Conservation (phyloP, 306 rosid species). For the Carpinus fangiana region DNA sequence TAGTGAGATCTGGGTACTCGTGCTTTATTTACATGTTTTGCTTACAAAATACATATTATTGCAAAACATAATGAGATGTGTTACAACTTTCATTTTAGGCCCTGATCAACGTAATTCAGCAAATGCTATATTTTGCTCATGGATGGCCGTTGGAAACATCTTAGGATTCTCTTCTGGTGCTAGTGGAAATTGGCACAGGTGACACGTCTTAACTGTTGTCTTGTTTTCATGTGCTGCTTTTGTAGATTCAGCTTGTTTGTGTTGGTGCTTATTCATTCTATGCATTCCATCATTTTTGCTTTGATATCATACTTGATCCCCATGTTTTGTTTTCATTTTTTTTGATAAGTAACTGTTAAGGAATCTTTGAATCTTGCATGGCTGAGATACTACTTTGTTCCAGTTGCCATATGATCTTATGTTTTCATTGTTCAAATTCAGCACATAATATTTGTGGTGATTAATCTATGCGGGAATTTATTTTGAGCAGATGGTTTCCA, state of each 20-base stretch:
- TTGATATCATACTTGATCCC: background rate
- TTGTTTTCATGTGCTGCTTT: conserved; percentile 19
- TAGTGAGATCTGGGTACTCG: conserved; percentile 26
- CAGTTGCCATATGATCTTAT: background rate
- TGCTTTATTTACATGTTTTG: background rate
- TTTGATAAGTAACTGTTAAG: background rate
- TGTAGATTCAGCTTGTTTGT: conserved; percentile 14
- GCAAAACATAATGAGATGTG: conserved; percentile 13
- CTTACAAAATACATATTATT: background rate
- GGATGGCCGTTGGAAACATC: conserved; percentile 99
- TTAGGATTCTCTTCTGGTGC: conserved; percentile 96
- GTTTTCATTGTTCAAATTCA: conserved; percentile 5
- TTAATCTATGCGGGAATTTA: conserved; percentile 27
- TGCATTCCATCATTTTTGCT: background rate
- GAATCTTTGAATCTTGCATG: conserved; percentile 15
- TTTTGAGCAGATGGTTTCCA: conserved; percentile 87
- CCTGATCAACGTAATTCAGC: conserved; percentile 90
- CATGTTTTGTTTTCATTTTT: background rate
- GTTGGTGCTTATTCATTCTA: background rate
- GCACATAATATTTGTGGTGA: conserved; percentile 14
- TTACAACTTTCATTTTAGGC: conserved; percentile 45
- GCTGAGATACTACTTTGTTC: background rate
- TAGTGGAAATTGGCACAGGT: conserved; percentile 96
- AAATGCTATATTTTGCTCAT: conserved; percentile 94
- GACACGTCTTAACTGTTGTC: conserved; percentile 30